These are phyloP conservation scores for Sclerotinia subarctica DNA, from an alignment of 2,329 filamentous ascomycete species.

Conservation along the genomic window DNA sequence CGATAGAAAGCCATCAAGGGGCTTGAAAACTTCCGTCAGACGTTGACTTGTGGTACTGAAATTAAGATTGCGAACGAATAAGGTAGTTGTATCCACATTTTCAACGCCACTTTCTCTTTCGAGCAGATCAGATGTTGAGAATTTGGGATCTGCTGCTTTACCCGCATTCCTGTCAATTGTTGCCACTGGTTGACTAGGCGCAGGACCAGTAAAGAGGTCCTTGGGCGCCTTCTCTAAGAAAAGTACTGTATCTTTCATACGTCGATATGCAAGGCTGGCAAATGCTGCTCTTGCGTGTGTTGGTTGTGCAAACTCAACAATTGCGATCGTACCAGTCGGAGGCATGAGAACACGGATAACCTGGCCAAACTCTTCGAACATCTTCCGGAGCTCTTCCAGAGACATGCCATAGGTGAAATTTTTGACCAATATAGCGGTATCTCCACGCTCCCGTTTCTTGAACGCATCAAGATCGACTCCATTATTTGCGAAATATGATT, in stretches of 20 bases:
- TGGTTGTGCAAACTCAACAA: conserved; percentile 80
- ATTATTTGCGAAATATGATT: conserved; percentile 81
- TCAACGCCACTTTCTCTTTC: conserved; percentile 52
- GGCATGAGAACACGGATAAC: conserved; percentile 85
- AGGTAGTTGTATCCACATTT: conserved; percentile 66
- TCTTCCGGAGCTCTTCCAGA: conserved; percentile 51
- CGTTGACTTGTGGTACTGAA: conserved; percentile 79
- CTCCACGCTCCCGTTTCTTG: conserved; percentile 78
- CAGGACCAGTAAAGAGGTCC: conserved; percentile 59
- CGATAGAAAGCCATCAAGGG: conserved; percentile 83
- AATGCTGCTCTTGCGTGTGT: conserved; percentile 82
- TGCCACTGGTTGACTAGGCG: conserved; percentile 24
- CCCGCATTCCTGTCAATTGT: conserved; percentile 25
- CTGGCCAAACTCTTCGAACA: conserved; percentile 64
- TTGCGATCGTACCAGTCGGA: conserved; percentile 86
- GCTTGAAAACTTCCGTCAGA: conserved; percentile 73
- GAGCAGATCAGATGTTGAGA: conserved; percentile 67
- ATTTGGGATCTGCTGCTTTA: conserved; percentile 47
- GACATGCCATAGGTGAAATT: conserved; percentile 76
- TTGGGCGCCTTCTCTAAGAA: conserved; percentile 93
- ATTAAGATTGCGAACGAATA: conserved; percentile 93
- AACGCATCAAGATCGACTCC: conserved; percentile 92
- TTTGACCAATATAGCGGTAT: conserved; percentile 86
- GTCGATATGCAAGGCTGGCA: conserved; percentile 79
- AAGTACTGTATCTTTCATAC: conserved; percentile 84